These are phyloP conservation scores for Davidsoniella virescens DNA, from an alignment of 2,329 filamentous ascomycete genomes.

Conservation along the genomic window DNA sequence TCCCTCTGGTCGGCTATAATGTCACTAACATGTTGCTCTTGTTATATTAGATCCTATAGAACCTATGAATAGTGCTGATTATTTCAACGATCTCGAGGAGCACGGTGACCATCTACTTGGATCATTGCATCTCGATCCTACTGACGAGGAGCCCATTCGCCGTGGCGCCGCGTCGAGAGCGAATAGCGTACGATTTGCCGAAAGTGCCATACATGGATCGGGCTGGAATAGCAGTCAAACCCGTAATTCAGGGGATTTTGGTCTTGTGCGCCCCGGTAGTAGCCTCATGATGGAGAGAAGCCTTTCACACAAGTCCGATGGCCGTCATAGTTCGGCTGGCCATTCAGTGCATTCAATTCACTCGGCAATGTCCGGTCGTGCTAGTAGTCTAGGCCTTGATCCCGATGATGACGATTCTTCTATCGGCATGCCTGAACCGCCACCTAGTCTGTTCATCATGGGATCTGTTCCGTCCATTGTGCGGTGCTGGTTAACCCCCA, in stretches of 20 bases:
- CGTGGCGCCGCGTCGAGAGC: constrained; percentile 79
- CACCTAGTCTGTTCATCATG: constrained; percentile 69
- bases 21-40: background rate
- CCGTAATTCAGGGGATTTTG: constrained; percentile 69
- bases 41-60: constrained; percentile 6
- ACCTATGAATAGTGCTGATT: constrained; percentile 42
- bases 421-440: constrained; percentile 55
- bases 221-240: constrained; percentile 57
- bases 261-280: constrained; percentile 59
- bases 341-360: constrained; percentile 54
- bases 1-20: background rate
- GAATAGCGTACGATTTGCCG: constrained; percentile 94
- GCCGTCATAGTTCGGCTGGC: constrained; percentile 82
- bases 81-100: constrained; percentile 83
- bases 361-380: constrained; percentile 49
- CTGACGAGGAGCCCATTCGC: constrained; percentile 71
- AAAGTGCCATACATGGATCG: constrained; percentile 78
- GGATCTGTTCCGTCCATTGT: constrained; percentile 88
- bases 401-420: constrained; percentile 52
- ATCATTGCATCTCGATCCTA: constrained; percentile 62
- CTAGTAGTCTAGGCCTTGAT: constrained; percentile 77
- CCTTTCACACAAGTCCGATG: constrained; percentile 89
- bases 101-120: constrained; percentile 65
- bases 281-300: constrained; percentile 83
- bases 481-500: constrained; percentile 82